phyloP scores from a whole-genome alignment of 768 basidiomycete genomes.

The Floccularia luteovirens region DNA sequence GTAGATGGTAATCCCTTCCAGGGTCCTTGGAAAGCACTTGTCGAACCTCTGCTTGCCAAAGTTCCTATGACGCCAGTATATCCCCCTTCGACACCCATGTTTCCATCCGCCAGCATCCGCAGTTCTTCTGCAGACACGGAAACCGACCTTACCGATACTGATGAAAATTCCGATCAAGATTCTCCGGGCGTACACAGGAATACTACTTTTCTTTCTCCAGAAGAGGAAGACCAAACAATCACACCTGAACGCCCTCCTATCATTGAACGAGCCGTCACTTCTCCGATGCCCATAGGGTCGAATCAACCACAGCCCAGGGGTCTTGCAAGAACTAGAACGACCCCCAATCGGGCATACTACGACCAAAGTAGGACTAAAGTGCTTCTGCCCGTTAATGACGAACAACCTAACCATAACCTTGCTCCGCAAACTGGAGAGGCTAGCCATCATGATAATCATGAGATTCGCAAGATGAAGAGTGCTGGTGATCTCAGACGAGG shows the following conservation, averaged over 20 bases:
- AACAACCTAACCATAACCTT: conserved; percentile 11
- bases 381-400: conserved; percentile 15
- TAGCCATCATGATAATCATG: conserved; percentile 40
- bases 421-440: conserved; percentile 27
- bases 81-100: conserved; percentile 58
- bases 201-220: conserved; percentile 23
- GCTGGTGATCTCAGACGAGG: conserved; percentile 69
- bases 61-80: conserved; percentile 51
- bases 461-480: conserved; percentile 81
- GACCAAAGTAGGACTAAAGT: conserved; percentile 31
- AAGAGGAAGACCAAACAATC: conserved; percentile 72
- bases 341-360: conserved; percentile 56
- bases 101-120: conserved; percentile 42
- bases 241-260: conserved; percentile 52
- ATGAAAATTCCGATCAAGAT: conserved; percentile 54
- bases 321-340: conserved; percentile 67
- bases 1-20: conserved; percentile 97
- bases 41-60: conserved; percentile 75
- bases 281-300: conserved; percentile 26
- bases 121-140: conserved; percentile 31
- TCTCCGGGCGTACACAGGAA: conserved; percentile 31
- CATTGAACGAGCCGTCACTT: conserved; percentile 43
- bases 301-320: conserved; percentile 26
- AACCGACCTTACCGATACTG: conserved; percentile 39
- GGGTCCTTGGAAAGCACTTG: conserved; percentile 85